Percentiles rank a stretch among this genome's conserved stretches.
These are phyloP conservation scores for Aspergillus tanneri DNA, from an alignment of 2,329 filamentous ascomycete genomes.

Conservation along the genomic window DNA sequence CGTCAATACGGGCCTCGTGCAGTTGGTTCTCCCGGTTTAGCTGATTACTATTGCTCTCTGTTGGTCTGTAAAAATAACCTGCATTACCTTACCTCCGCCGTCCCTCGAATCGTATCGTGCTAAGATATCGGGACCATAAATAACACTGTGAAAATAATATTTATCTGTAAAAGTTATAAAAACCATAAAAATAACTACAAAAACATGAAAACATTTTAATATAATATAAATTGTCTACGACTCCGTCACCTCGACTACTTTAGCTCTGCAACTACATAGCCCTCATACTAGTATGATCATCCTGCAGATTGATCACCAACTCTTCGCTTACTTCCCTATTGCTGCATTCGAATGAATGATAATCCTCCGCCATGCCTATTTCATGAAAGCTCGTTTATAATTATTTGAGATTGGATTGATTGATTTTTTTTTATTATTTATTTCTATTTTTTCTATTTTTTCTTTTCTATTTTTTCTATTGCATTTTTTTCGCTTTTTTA, in stretches of 20 bases:
- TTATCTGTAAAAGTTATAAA: background rate
- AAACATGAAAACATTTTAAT: background rate
- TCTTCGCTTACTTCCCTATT: slow-evolving; percentile 10
- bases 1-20: slow-evolving; percentile 6
- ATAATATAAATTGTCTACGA: no score
- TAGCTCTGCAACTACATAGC: slow-evolving; percentile 3
- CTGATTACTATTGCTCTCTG: background rate
- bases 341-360: slow-evolving; percentile 3
- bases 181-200: background rate
- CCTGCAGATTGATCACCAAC: slow-evolving; percentile 9
- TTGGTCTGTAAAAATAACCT: background rate
- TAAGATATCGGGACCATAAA: no score
- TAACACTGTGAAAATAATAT: background rate
- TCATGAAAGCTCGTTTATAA: background rate
- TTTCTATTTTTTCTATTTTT: background rate
- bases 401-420: background rate
- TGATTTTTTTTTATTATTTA: background rate
- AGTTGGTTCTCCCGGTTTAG: slow-evolving; percentile 5
- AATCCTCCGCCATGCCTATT: slow-evolving; percentile 1
- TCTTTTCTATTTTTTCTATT: background rate
- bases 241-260: background rate
- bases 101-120: background rate
- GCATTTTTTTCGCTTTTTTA: background rate
- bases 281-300: slow-evolving; percentile 10
- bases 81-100: background rate